A percentile compares a stretch with the other conserved stretches of the same genome.
phyloP scores from a whole-genome alignment of 2,329 filamentous ascomycete genomes.

The Ceratocystis eucalypticola region DNA sequence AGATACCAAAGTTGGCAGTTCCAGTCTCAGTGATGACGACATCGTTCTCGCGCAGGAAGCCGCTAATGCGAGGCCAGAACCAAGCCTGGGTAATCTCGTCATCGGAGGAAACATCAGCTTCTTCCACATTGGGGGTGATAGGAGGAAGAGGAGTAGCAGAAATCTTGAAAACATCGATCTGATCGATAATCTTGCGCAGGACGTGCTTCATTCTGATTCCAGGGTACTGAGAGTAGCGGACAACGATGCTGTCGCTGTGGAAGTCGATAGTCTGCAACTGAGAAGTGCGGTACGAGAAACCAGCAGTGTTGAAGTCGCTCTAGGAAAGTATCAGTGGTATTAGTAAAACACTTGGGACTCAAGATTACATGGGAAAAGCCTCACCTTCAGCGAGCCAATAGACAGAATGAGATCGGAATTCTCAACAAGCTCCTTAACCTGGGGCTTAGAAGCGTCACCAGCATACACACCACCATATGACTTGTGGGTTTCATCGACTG shows the following conservation, averaged over 20 bases:
- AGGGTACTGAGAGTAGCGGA: constrained; percentile 68
- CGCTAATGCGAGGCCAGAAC: constrained; percentile 64
- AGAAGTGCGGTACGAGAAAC: constrained; percentile 67
- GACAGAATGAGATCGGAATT: constrained; percentile 56
- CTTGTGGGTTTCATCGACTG: constrained; percentile 61
- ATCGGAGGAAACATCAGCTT: constrained; percentile 33
- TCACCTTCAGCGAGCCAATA: constrained; percentile 47
- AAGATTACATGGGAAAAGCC: background rate
- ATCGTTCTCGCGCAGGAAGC: constrained; percentile 59
- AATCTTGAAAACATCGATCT: constrained; percentile 44
- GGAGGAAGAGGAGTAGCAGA: constrained; percentile 32
- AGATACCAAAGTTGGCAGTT: constrained; percentile 77
- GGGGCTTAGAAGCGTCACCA: constrained; percentile 56
- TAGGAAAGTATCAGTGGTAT: constrained; percentile 24
- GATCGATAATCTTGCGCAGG: constrained; percentile 53
- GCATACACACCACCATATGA: constrained; percentile 76
- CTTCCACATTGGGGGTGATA: constrained; percentile 27
- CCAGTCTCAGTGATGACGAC: constrained; percentile 78
- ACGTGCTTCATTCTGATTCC: constrained; percentile 67
- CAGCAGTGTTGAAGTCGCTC: constrained; percentile 70
- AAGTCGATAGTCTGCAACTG: constrained; percentile 70
- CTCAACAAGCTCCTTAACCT: constrained; percentile 51
- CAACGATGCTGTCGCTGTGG: constrained; percentile 57
- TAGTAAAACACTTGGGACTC: background rate
- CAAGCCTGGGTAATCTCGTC: constrained; percentile 52